phyloP scores from a whole-genome alignment of 192 early-diverging fungal species.

The Coemansia reversa region DNA sequence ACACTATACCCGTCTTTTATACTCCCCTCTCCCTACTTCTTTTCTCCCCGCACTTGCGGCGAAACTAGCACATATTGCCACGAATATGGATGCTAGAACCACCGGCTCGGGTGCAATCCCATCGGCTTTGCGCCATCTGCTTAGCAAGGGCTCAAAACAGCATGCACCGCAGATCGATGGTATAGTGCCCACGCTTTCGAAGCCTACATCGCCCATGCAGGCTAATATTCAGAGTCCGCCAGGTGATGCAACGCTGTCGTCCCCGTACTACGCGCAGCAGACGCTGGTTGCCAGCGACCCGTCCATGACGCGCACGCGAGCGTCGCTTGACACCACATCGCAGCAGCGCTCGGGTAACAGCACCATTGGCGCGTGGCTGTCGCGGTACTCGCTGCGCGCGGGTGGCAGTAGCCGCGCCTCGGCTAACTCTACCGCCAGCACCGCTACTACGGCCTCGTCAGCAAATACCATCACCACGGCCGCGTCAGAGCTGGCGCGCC shows the following conservation, averaged over 20 bases:
- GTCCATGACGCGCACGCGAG: conserved; percentile 23
- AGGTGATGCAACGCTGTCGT: conserved; percentile 9
- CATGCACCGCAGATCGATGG: conserved; percentile 55
- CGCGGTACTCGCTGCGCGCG: conserved; percentile 41
- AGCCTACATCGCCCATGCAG: conserved; percentile 38
- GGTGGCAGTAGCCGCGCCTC: conserved; percentile 36
- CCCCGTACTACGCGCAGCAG: conserved; percentile 36
- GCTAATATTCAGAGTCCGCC: conserved; percentile 28
- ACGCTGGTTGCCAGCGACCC: conserved; percentile 43
- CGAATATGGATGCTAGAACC: conserved; percentile 36
- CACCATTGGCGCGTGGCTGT: conserved; percentile 48
- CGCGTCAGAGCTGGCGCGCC: conserved; percentile 38
- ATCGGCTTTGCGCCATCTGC: conserved; percentile 46
- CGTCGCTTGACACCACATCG: conserved; percentile 35
- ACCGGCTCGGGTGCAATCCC: conserved; percentile 38
- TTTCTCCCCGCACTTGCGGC: background rate
- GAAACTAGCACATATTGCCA: background rate
- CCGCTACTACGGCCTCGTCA: conserved; percentile 25
- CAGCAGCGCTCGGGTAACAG: conserved; percentile 16
- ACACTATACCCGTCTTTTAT: background rate
- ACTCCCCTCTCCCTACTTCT: background rate
- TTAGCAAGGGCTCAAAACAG: conserved; percentile 37
- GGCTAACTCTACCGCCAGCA: conserved; percentile 37
- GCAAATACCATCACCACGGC: conserved; percentile 26
- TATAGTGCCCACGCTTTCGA: conserved; percentile 50